phyloP scores from a whole-genome alignment of 2,329 filamentous ascomycete genomes.

The Alternaria atra region DNA sequence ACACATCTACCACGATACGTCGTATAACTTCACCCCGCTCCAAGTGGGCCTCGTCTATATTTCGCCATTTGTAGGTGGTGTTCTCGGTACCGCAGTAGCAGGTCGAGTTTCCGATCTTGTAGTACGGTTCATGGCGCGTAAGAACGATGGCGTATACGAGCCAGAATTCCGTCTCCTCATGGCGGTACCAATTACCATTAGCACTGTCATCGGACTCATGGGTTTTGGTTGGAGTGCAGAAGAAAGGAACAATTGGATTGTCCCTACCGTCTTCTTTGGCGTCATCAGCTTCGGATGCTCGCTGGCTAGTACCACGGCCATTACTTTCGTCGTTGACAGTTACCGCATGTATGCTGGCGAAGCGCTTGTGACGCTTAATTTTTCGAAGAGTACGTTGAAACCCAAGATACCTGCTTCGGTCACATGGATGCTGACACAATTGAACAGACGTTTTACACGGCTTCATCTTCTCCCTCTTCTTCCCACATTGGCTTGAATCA shows the following conservation, averaged over 20 bases:
- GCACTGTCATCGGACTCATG: slow-evolving; percentile 86
- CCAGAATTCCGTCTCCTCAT: slow-evolving; percentile 76
- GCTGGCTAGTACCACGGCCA: slow-evolving; percentile 86
- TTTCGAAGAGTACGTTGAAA: slow-evolving; percentile 75
- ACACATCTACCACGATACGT: slow-evolving; percentile 75
- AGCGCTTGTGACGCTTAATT: slow-evolving; percentile 92
- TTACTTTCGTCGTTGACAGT: slow-evolving; percentile 93
- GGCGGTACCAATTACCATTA: slow-evolving; percentile 79
- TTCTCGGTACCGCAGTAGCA: slow-evolving; percentile 90
- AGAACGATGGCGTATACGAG: slow-evolving; percentile 94
- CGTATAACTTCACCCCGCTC: slow-evolving; percentile 83
- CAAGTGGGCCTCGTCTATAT: slow-evolving; percentile 88
- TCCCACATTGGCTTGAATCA: slow-evolving; percentile 71
- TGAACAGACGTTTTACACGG: slow-evolving; percentile 79
- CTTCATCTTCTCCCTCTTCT: slow-evolving; percentile 84
- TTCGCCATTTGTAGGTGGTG: slow-evolving; percentile 76
- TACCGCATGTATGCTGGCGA: slow-evolving; percentile 95
- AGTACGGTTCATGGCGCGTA: slow-evolving; percentile 80
- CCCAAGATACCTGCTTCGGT: neutral
- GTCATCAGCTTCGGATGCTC: slow-evolving; percentile 91
- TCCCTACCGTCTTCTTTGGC: slow-evolving; percentile 93
- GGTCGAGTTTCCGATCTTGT: slow-evolving; percentile 88
- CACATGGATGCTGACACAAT: slow-evolving; percentile 13
- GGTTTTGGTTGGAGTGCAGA: slow-evolving; percentile 94
- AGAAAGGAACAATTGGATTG: slow-evolving; percentile 80